Conservation (phyloP, 2,329 filamentous ascomycete species). For the Colletotrichum sp. region DNA sequence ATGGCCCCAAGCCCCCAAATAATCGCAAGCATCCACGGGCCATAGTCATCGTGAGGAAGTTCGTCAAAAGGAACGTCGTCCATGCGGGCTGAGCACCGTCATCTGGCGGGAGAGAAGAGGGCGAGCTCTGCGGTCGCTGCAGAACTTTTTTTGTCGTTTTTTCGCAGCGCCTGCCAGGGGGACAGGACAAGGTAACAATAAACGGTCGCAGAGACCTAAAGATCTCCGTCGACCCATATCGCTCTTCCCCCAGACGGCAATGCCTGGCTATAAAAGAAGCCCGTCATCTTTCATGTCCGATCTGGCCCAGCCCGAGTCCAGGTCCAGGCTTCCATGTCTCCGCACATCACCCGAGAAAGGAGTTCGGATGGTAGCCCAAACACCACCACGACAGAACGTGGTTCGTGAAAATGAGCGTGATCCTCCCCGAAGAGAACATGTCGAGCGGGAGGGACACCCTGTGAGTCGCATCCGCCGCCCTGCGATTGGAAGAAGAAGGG, state of each 20-base stretch:
- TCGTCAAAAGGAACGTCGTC: conserved; percentile 1
- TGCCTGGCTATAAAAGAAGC: conserved; percentile 8
- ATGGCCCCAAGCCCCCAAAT: conserved; percentile 12
- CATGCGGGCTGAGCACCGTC: not conserved
- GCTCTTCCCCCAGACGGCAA: not conserved
- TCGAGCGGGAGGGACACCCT: not conserved
- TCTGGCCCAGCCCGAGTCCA: not conserved
- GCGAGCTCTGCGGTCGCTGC: not conserved
- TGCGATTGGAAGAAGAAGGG: not conserved
- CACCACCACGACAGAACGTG: not conserved
- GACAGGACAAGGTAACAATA: not conserved
- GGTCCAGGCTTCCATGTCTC: not conserved
- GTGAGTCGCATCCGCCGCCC: not conserved
- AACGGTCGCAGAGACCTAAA: conserved; percentile 1
- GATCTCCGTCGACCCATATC: not conserved
- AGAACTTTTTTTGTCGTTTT: not conserved
- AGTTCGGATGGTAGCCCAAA: not conserved
- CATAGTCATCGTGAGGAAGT: conserved; percentile 19
- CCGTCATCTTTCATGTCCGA: not conserved
- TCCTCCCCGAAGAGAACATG: not conserved
- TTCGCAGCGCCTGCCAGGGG: not conserved
- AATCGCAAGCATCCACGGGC: conserved; percentile 4
- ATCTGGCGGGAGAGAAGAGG: not conserved
- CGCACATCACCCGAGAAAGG: not conserved
- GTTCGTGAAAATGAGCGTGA: not conserved